Base-by-base conservation (phyloP, 2,329 filamentous ascomycete genomes). In the Daldinia sp. region DNA sequence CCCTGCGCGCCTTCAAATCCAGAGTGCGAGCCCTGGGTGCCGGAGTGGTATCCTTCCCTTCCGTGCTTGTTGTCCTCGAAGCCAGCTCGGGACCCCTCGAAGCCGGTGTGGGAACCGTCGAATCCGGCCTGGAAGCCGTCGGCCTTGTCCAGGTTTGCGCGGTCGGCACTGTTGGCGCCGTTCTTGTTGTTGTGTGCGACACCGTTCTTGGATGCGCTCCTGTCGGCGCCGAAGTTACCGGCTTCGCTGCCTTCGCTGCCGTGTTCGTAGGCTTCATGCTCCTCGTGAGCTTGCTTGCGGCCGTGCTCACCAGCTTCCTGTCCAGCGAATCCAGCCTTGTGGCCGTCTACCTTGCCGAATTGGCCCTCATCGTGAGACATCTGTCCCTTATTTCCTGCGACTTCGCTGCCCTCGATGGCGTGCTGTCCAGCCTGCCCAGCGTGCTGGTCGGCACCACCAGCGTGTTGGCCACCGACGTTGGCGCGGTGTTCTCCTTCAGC, bases 131-230 rank as follows among this genome's bases (percentile, higher is more conserved):
- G 32, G 61, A 61, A 64, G 34, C 49, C 51, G 51, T 67, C 64
- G 39, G 45, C 27, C 34, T 7, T 51, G 52, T 64, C 61, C 4
- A 54, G 4, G 43, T 35, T 52, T 37, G 47, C 52, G 19, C 32
- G 15, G 57, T 61, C 58, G 34, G 57, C 61, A 35, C 58, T 61
- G 32, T 61, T 37, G 21, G 54, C 45, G 8, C 64, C 64, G 32
- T 34, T 43, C 57, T 64, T 64, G 57, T 61, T 41, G 58, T 67
- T 67, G 50, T 64, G 62, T 0, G 64, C 64, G 3, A 55, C 7
- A 34, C 64, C 64, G 0, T 61, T 45, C 64, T 67, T 67, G 19
- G 57, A 59, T 1, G 64, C 64, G 32, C 61, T 54, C 13, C 61
- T 30, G 54, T 67, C 55, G 3, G 64, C 64, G 2, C 64, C 64